Evolutionary conservation across 495 filamentous ascomycete genomes (phyloP).

Genomic region (Hypomontagnella monticulosa): DNA sequence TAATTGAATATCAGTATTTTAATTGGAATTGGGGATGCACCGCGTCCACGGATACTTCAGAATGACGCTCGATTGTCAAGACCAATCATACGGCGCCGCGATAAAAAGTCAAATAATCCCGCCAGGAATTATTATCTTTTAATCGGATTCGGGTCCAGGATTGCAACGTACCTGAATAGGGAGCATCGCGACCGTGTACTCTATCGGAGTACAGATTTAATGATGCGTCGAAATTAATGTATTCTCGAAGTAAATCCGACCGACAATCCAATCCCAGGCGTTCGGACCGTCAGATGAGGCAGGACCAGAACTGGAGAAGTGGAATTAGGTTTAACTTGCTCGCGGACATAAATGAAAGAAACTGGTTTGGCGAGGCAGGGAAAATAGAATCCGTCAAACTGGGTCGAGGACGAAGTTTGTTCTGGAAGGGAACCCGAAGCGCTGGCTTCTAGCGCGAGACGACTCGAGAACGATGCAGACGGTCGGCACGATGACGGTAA

Average conservation of each 20-base stretch:
- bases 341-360: constrained; percentile 27
- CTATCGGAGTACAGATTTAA: constrained; percentile 7
- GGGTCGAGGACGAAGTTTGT: constrained; percentile 39
- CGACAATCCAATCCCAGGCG: constrained; percentile 21
- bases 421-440: constrained; percentile 32
- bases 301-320: constrained; percentile 30
- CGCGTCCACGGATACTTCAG: background rate
- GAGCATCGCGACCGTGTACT: constrained; percentile 30
- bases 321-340: constrained; percentile 32
- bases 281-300: constrained; percentile 25
- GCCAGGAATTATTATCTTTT: constrained; percentile 11
- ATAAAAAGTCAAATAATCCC: background rate
- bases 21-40: background rate
- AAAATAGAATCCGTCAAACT: constrained; percentile 35
- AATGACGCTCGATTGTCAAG: background rate
- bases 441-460: constrained; percentile 38
- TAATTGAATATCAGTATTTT: constrained; percentile 23
- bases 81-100: constrained; percentile 3
- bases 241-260: constrained; percentile 24
- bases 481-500: constrained; percentile 27
- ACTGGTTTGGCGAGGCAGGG: constrained; percentile 11
- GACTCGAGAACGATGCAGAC: constrained; percentile 23
- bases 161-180: constrained; percentile 41
- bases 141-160: constrained; percentile 10
- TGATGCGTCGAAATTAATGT: constrained; percentile 13